Evolutionary conservation across 75 land plant genomes (phyloP), one percentile per base, ranked within the genome.

Genomic region (Pseudotsuga menziesii): DNA sequence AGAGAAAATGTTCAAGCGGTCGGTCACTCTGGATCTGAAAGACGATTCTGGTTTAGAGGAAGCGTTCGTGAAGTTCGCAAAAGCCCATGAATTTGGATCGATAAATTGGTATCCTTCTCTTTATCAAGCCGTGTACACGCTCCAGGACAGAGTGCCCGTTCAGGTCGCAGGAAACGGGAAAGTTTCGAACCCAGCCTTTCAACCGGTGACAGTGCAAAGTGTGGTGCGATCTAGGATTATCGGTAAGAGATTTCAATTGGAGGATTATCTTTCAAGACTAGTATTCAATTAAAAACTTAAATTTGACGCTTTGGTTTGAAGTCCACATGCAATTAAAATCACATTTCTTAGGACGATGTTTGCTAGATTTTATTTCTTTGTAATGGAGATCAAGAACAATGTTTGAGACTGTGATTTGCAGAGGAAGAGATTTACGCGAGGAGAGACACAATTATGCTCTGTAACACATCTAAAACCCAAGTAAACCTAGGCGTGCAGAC

Each of bases 361-460:
- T 29, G 32, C 0, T 0, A 0, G 0, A 29, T 29, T 29, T 29
- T 29, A 29, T 29, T 29, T n/a, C n/a, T n/a, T n/a, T n/a, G n/a
- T n/a, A 36, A 39, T 39, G 41, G 0, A 41, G 4, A 5, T 4
- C 4, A 44, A 44, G 0, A 44, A 6, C 48, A 44, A 44, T 44
- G 48, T 44, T 7, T 44, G 48, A 13, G 48, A 13, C 19, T 12
- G 13, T 57, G 61, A 19, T 4, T 0, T 44, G 76, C 85, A 82
- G 86, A 84, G 86, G 85, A 84, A 22, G 22, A 39, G 12, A 57
- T 61, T 14, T 77, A 84, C 36, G 78, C 69, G 29, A 52, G 20
- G 4, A 29, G 36, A 19, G 74, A 83, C 39, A 61, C 14, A 12
- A 15, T 16, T 5, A 58, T 55, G 7, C 71, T 84, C 19, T 84